Evolutionary conservation across 139 green algal genomes (phyloP), one percentile per base, ranked within the genome.

Genomic region (Dunaliella sp.): DNA sequence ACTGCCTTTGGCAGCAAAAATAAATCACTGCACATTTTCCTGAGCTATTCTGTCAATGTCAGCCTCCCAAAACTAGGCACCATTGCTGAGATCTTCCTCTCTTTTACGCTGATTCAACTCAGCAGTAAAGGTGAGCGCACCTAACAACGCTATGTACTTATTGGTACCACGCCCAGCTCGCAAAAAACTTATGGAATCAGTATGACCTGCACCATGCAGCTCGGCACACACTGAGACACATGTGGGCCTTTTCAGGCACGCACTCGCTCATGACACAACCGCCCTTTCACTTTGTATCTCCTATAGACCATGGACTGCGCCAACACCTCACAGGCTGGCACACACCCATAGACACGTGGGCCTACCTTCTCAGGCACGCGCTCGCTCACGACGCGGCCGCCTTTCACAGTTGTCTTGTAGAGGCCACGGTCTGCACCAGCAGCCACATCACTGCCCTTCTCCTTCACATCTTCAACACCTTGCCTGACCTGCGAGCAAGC

Each of bases 291-390:
- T 31, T 37, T 32, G 21, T 21, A 32, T 58, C 81, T 85, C 57
- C 3, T 85, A 48, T 21, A 48, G 57, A 33, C 33, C 77, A 34
- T 1, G 26, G 58, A 79, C 81, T 2, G 38, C 80, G 26, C 21
- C 58, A 75, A 75, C 22, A 24, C 58, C 24, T 75, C 58, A 75
- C 58, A 24, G 21, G 58, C 58, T n/a, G 58, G 21, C 22, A 21
- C 24, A 24, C 22, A 75, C 21, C 58, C 58, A n/a, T 75, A 21
- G 21, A 75, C 58, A 75, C 21, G 22, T 80, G n/a, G 74, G 74
- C 77, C 33, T 48, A 78, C 81, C 81, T 85, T 85, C 58, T 85
- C 81, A 32, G 36, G 37, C n/a, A 22, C 58, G 16, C 81, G 57
- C 57, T 85, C 48, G 7, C 48, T 21, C 81, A 79, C n/a, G 2